Evolutionary conservation across 257 asterid genomes (phyloP), one percentile per base, ranked within the genome.

Genomic region (Eustoma russellianum): DNA sequence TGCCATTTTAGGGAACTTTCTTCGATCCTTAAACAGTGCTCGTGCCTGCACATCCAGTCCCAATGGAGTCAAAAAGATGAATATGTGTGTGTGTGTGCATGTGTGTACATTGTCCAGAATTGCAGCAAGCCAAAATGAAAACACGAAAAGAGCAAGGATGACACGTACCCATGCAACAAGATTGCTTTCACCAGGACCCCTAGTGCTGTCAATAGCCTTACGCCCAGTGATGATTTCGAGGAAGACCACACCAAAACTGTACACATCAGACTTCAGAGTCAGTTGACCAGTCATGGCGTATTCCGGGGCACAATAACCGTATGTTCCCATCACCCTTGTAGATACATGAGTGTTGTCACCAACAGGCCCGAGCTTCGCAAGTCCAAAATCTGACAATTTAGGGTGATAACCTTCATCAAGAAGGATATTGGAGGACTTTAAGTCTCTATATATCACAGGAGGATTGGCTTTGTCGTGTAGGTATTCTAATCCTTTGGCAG

Each of bases 241-340:
- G 56, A 88, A 79, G 64, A 88, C 97, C 41, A 88, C 97, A 54
- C 97, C 95, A 35, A 85, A 88, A 56, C 94, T 85, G 60, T 83
- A 88, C 30, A 88, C 89, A 66, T 88, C 97, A 6, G 95, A 85
- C 67, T 79, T 83, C 57, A 80, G 60, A 14, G 97, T 88, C 60
- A 88, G 97, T 41, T 88, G 94, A 63, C 97, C 97, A 8, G 97
- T 88, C 97, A 85, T 79, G 28, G 95, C 97, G 57, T 88, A 88
- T 63, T 88, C 97, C 0, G 97, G 97, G 58, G 97, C 97, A 72
- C 97, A 88, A 64, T 88, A 88, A 48, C 97, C 97, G 16, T 88
- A 83, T 3, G 95, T 88, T 59, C 97, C 97, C 97, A 88, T 88
- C 66, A 88, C 95, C 74, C 97, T 74, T 11, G 97, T 88, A 5